Evolutionary conservation across 2,329 filamentous ascomycete species (phyloP), one percentile per base, ranked within the genome.

Genomic region (Ophiostoma perfectum): DNA sequence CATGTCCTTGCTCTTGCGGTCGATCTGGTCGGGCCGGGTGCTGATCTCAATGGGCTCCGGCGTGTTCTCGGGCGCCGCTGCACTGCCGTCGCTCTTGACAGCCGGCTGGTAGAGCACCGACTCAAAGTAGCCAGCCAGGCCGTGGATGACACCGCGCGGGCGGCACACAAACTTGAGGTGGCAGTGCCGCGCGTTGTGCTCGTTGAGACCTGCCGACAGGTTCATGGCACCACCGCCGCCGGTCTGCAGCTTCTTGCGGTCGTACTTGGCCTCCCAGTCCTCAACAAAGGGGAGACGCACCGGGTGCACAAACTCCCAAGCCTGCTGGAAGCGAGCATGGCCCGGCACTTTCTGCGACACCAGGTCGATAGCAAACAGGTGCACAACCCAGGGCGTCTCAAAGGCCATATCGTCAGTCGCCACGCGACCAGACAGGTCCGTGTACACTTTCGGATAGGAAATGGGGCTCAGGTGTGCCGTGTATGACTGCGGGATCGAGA

Each of bases 401-500:
- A 93, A 93, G 16, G 91, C 93, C 62, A 87, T 86, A 0, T 86
- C 78, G 70, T 94, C 92, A 14, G 81, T 83, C 0, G 78, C 76
- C 2, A 78, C 76, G 66, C 93, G 86, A 62, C 84, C 81, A 39
- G 86, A 81, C 69, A 99, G 87, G 74, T 99, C 94, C 27, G 90
- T 87, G 77, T 95, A 86, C 47, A 99, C 84, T 73, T 90, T 91
- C 3, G 95, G 95, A 1, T 93, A 91, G 0, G 93, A 86, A 73
- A 99, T 92, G 1, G 96, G 95, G n/a, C 91, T 93, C 70, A 97
- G 81, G 77, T 97, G 93, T 3, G 95, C 94, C 0, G 93, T 96
- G 80, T 99, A 99, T 42, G 91, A 95, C 72, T 88, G 86, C 1
- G 95, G 95, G 72, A 99, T 98, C 1, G 92, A 97, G 73, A 99